These are phyloP conservation scores for Entelexis sorbosivorans DNA, from an alignment of 1,139 yeast species.

Conservation along the genomic window DNA sequence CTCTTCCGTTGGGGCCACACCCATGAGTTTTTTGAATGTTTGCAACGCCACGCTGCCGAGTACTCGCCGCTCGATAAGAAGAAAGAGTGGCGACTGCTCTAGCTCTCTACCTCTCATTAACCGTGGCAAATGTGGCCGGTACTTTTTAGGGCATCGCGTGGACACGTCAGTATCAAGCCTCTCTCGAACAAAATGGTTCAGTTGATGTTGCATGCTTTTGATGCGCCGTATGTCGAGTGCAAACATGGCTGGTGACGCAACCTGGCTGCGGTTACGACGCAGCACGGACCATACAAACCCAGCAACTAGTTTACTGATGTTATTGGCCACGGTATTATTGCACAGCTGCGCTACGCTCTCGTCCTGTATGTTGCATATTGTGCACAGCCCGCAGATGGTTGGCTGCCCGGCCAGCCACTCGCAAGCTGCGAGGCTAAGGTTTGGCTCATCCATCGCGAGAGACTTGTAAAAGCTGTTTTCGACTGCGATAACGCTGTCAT, in stretches of 20 bases:
- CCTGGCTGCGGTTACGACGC: not conserved
- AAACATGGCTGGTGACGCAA: not conserved
- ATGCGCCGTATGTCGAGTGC: constrained; percentile 10
- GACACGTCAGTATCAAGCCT: not conserved
- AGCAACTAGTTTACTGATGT: not conserved
- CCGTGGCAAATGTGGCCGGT: not conserved
- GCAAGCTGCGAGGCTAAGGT: not conserved
- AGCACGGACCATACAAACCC: not conserved
- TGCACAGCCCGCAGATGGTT: not conserved
- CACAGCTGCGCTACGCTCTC: not conserved
- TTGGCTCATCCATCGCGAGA: not conserved
- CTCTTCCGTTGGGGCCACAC: not conserved
- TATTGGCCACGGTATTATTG: not conserved
- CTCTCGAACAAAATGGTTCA: not conserved
- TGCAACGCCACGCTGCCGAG: not conserved
- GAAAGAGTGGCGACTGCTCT: not conserved
- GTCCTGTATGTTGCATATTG: not conserved
- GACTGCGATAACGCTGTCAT: constrained; percentile 84
- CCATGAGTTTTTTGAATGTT: not conserved
- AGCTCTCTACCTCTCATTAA: not conserved
- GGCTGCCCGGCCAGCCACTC: constrained; percentile 15
- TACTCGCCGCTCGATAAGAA: constrained; percentile 3
- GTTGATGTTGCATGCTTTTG: not conserved
- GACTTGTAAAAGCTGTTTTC: constrained; percentile 57
- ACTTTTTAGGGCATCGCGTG: not conserved